Percentiles rank a stretch among this genome's conserved stretches.
phyloP scores from a whole-genome alignment of 2,329 filamentous ascomycete genomes.

The Fusarium globosum region DNA sequence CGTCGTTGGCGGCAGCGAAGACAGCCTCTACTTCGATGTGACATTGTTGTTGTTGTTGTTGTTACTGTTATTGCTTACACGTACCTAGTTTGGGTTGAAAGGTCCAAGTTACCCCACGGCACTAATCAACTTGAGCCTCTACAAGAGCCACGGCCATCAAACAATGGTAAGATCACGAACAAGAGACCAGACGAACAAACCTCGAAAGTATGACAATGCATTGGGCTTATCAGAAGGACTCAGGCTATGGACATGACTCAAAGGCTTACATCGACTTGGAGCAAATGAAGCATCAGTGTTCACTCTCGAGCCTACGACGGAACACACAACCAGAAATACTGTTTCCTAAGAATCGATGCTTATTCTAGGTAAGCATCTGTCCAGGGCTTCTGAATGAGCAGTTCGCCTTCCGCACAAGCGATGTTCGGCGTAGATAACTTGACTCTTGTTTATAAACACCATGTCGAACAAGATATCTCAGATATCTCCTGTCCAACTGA shows the following conservation, averaged over 20 bases:
- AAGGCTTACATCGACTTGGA: background rate
- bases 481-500: background rate
- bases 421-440: background rate
- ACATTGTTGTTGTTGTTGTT: constrained; percentile 24
- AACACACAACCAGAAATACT: background rate
- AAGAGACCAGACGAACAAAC: background rate
- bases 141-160: background rate
- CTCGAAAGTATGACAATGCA: no score
- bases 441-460: background rate
- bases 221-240: background rate
- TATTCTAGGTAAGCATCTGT: no score
- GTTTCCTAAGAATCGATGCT: background rate
- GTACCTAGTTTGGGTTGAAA: background rate
- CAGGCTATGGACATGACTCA: background rate
- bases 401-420: background rate
- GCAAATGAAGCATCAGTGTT: background rate
- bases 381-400: no score
- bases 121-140: background rate
- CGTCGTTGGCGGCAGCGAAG: constrained; percentile 48
- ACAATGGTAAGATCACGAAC: background rate
- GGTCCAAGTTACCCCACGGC: constrained; percentile 19
- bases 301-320: background rate
- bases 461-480: background rate
- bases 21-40: constrained; percentile 48
- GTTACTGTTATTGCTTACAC: background rate